These are phyloP conservation scores for Alopecurus myosuroides DNA, from an alignment of 176 grass and related monocot genomes.

Conservation along the genomic window DNA sequence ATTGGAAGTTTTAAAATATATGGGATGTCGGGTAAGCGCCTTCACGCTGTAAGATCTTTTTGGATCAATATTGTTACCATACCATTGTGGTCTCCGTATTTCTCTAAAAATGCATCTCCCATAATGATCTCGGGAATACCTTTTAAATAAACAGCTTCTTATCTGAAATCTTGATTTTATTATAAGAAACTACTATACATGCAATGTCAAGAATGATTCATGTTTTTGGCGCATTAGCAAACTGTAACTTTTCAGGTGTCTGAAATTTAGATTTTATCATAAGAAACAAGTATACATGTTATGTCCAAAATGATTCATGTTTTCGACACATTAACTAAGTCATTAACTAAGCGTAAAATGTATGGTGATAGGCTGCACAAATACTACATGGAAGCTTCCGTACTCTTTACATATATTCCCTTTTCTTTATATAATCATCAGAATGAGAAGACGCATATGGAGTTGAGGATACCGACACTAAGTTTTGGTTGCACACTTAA, in stretches of 20 bases:
- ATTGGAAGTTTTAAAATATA: conserved; percentile 95
- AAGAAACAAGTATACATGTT: no score
- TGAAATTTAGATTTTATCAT: no score
- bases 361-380: conserved; percentile 80
- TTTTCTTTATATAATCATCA: conserved; percentile 53
- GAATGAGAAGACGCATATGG: conserved; percentile 22
- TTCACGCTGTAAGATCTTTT: no score
- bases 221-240: no score
- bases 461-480: conserved; percentile 51
- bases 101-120: conserved; percentile 71
- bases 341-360: no score
- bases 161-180: conserved; percentile 44
- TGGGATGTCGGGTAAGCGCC: conserved; percentile 83
- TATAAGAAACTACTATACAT: not conserved
- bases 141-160: conserved; percentile 75
- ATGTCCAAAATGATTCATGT: not conserved
- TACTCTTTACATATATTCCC: conserved; percentile 50
- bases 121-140: conserved; percentile 60
- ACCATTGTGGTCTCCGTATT: conserved; percentile 76
- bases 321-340: not conserved
- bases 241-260: no score
- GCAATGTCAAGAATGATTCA: no score
- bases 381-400: conserved; percentile 74
- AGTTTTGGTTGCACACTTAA: conserved; percentile 55
- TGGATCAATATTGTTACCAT: conserved; percentile 69